Base-by-base conservation (phyloP, 2,329 filamentous ascomycete genomes). In the Aspergillus melleus region DNA sequence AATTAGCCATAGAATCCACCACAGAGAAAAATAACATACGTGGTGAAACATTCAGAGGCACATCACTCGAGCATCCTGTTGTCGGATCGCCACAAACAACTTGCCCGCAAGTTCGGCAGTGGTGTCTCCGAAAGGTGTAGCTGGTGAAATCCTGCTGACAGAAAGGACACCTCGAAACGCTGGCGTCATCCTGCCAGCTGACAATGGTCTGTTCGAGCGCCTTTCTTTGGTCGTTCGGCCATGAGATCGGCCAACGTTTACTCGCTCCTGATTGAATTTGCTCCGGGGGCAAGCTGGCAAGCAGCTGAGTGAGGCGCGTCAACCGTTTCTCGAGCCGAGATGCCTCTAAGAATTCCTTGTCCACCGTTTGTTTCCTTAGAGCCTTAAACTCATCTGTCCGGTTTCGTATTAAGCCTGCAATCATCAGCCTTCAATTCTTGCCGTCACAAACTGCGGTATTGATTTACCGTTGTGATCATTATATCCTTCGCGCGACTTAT, bases 101-200 rank as follows among this genome's bases (percentile, higher is more conserved):
- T 49, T 90, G 86, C 3, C 95, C 95, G 70, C 95, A 99, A 76
- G 96, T 89, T 57, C 95, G 86, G 76, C 95, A 99, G 76, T 99
- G 95, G 74, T 98, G 95, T 66, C 95, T 83, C 68, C 95, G 86
- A 70, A 98, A 96, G 1, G 92, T 90, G 84, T 96, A 98, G 14
- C 88, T 90, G 0, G 92, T 90, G 75, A 99, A 99, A 58, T 96
- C 92, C 70, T 99, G 95, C 71, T 96, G 91, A 70, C 95, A 99
- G 71, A 96, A 96, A 0, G 95, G 95, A 72, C 95, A 99, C 64
- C 88, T 88, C 2, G 82, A 63, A 6, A 99, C 92, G 32, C 82
- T 86, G 0, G 88, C 83, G 74, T 99, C 95, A 55, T 98, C 93
- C 75, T 99, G 91, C 95, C 95, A 99, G 0, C 89, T 90, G 16